These are phyloP conservation scores for Malassezia yamatoensis DNA, from an alignment of 1,284 basidiomycete species.

Conservation along the genomic window DNA sequence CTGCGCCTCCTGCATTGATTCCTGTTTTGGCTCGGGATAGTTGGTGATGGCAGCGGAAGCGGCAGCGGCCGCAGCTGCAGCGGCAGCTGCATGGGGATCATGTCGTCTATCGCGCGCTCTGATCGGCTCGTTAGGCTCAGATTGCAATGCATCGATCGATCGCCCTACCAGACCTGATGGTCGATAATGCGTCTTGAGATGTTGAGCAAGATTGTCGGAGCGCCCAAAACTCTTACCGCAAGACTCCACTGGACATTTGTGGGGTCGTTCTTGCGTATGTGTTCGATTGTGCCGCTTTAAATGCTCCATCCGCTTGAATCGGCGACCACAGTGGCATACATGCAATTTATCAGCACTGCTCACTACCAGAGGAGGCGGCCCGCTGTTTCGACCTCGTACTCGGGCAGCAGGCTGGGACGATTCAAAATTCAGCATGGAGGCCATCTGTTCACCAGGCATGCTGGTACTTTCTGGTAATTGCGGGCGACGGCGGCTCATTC, in stretches of 20 bases:
- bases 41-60: conserved; percentile 19
- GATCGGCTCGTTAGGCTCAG: not conserved
- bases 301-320: conserved; percentile 47
- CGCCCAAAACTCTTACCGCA: conserved; percentile 45
- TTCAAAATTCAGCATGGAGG: conserved; percentile 20
- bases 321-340: conserved; percentile 45
- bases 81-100: conserved; percentile 33
- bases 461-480: conserved; percentile 13
- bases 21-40: not conserved
- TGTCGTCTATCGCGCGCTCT: conserved; percentile 24
- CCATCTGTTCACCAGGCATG: conserved; percentile 17
- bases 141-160: not conserved
- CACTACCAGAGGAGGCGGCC: conserved; percentile 42
- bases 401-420: conserved; percentile 20
- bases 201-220: conserved; percentile 45
- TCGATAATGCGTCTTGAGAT: conserved; percentile 45
- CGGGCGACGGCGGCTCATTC: not conserved
- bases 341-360: conserved; percentile 45
- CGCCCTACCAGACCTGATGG: conserved; percentile 29
- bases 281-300: conserved; percentile 47
- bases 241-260: conserved; percentile 40
- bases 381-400: conserved; percentile 10
- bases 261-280: conserved; percentile 45
- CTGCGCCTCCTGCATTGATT: not conserved
- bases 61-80: conserved; percentile 26